phyloP scores from a whole-genome alignment of 139 green algal species.

The Bryopsis sp. region DNA sequence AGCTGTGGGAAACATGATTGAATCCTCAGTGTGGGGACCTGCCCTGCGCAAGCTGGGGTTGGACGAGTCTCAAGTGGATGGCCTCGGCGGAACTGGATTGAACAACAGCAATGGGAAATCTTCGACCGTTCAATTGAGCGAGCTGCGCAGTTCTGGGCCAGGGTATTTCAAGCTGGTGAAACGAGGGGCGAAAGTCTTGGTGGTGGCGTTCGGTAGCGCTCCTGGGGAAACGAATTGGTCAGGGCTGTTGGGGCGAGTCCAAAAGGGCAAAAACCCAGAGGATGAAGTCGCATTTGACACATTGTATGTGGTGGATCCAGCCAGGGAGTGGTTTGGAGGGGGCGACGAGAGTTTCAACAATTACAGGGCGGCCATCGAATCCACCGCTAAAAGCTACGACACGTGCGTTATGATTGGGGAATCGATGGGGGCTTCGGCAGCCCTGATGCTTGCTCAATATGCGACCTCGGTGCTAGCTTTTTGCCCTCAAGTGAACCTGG shows the following conservation, averaged over 20 bases:
- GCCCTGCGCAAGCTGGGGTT: too few species aligned
- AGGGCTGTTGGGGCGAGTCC: slow-evolving; percentile 56
- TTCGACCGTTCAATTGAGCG: too few species aligned
- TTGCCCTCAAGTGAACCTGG: slow-evolving; percentile 62
- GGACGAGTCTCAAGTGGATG: too few species aligned
- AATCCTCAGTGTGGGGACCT: too few species aligned
- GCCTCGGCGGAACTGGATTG: too few species aligned
- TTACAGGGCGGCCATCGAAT: slow-evolving; percentile 20
- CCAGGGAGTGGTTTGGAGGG: slow-evolving; percentile 58
- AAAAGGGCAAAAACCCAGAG: slow-evolving; percentile 11
- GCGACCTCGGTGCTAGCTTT: slow-evolving; percentile 79
- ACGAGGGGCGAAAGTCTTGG: slow-evolving; percentile 40
- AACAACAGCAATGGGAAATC: too few species aligned
- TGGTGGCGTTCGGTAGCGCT: slow-evolving; percentile 87
- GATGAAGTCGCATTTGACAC: slow-evolving; percentile 52
- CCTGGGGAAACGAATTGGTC: slow-evolving; percentile 93
- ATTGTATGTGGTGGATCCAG: slow-evolving; percentile 72
- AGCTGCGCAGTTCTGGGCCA: too few species aligned
- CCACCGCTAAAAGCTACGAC: slow-evolving; percentile 43
- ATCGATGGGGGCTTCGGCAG: slow-evolving; percentile 80
- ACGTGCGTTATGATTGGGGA: slow-evolving; percentile 81
- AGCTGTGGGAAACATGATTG: slow-evolving; percentile 25
- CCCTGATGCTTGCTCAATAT: slow-evolving; percentile 65
- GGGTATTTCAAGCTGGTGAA: slow-evolving; percentile 82
- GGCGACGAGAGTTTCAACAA: slow-evolving; percentile 31